Base-by-base conservation (phyloP, 2,329 filamentous ascomycete species). In the Monosporascus sp. region DNA sequence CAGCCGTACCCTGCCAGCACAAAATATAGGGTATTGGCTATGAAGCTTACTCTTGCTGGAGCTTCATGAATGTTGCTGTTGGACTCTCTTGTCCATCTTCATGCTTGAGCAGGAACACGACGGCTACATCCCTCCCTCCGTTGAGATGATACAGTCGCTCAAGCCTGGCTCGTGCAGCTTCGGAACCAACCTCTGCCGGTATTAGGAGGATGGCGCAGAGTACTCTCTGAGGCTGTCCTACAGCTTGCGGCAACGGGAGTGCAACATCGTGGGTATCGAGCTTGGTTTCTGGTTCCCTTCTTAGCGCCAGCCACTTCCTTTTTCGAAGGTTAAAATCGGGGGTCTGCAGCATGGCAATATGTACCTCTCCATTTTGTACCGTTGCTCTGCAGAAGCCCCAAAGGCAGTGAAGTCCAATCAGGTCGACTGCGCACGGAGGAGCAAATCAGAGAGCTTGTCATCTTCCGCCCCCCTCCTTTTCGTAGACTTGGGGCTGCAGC, bases 261-360 rank as follows among this genome's bases (percentile, higher is more conserved):
- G 72, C 72, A 31, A 80, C 59, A 56, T 81, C 79, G 55, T 80
- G 73, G 2, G 68, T 70, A 17, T 65, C 60, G 3, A 81, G 63
- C 17, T 60, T 65, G 3, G 62, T 59, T 61, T 79, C 78, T 80
- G 47, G 8, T 41, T 53, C 62, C 67, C 66, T 58, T 63, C 20
- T 57, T 60, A 57, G 54, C 36, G 38, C 44, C 31, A n/a, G n/a
- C 7, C 48, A 48, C 15, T 55, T 54, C 6, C 18, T 6, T 20
- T 22, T 25, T 50, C n/a, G 22, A 44, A 45, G 27, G 48, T n/a
- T 25, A 9, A 22, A 20, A 5, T 8, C 6, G 39, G 22, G 18
- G 24, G 41, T 18, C 42, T 15, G 42, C 22, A 41, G 18, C 18
- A 27, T 42, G 25, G 46, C 11, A 24, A n/a, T 37, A 9, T 44